These are phyloP conservation scores for Corchorus olitorius DNA, from an alignment of 345 rosid species.

Conservation along the genomic window DNA sequence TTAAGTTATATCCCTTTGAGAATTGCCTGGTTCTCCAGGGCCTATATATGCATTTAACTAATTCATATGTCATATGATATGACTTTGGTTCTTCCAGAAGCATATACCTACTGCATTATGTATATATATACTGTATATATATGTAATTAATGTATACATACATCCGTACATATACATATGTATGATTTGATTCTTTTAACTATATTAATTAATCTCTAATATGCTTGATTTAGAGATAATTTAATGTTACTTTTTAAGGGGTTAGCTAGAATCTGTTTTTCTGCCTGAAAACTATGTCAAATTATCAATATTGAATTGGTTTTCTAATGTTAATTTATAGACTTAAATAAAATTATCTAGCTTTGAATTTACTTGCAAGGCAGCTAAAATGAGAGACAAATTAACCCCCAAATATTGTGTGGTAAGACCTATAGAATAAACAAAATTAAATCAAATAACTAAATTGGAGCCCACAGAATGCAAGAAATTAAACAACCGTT, in stretches of 20 bases:
- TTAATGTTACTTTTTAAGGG: background rate
- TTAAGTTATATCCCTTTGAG: background rate
- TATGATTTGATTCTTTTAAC: background rate
- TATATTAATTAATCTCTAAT: background rate
- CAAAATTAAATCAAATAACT: slow-evolving; percentile 9
- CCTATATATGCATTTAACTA: background rate
- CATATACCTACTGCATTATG: background rate
- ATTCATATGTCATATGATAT: background rate
- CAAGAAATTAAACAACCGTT: background rate
- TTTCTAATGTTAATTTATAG: too few relatives aligned
- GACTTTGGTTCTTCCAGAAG: slow-evolving; percentile 4
- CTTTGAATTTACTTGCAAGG: background rate
- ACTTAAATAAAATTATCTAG: background rate
- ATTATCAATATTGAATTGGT: too few relatives aligned
- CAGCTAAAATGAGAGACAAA: background rate
- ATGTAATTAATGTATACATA: background rate
- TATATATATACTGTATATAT: background rate
- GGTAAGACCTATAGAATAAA: background rate
- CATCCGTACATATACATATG: background rate
- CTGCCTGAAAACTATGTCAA: background rate
- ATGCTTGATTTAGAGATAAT: background rate
- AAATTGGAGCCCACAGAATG: background rate
- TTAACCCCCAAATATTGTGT: background rate
- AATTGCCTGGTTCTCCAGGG: background rate
- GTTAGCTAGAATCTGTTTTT: background rate